Conservation (phyloP, 805 yeast species). For the Cyberlindnera suaveolens region DNA sequence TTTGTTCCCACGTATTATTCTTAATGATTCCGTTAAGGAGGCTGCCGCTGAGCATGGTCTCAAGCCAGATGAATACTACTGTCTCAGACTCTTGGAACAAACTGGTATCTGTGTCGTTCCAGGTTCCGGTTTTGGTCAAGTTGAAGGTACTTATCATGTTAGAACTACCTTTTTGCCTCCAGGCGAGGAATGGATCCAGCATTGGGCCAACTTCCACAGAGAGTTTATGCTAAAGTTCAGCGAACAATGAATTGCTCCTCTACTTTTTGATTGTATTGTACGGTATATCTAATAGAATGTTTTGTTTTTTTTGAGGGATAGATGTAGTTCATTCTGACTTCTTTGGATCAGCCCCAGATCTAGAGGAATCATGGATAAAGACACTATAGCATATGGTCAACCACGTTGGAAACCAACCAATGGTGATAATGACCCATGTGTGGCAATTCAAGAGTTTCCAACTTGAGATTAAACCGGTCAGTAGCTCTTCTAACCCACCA, state of each 20-base stretch:
- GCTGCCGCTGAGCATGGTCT: slow-evolving; percentile 51
- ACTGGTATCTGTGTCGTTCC: slow-evolving; percentile 98
- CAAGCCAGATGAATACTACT: slow-evolving; percentile 83
- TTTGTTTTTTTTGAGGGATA: not conserved
- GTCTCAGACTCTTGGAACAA: slow-evolving; percentile 70
- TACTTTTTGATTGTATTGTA: not conserved
- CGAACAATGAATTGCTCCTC: not conserved
- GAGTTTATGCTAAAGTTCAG: slow-evolving; percentile 41
- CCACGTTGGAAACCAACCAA: slow-evolving; percentile 89
- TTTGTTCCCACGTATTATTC: slow-evolving; percentile 72
- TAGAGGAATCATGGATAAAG: slow-evolving; percentile 4
- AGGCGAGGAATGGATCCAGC: slow-evolving; percentile 80
- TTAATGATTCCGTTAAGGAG: slow-evolving; percentile 57
- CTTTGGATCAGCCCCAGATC: not conserved
- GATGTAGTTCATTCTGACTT: slow-evolving; percentile 1
- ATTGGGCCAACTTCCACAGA: slow-evolving; percentile 75
- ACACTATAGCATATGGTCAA: slow-evolving; percentile 29
- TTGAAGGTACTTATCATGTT: slow-evolving; percentile 80
- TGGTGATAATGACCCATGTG: slow-evolving; percentile 73
- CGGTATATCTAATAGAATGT: not conserved
- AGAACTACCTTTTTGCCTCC: slow-evolving; percentile 98
- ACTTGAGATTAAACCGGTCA: slow-evolving; percentile 50
- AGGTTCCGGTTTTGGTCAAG: slow-evolving; percentile 96
- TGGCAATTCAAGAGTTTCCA: slow-evolving; percentile 71
- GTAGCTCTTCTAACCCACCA: slow-evolving; percentile 19